phyloP scores from a whole-genome alignment of 345 rosid genomes.

The Syzygium aromaticum region DNA sequence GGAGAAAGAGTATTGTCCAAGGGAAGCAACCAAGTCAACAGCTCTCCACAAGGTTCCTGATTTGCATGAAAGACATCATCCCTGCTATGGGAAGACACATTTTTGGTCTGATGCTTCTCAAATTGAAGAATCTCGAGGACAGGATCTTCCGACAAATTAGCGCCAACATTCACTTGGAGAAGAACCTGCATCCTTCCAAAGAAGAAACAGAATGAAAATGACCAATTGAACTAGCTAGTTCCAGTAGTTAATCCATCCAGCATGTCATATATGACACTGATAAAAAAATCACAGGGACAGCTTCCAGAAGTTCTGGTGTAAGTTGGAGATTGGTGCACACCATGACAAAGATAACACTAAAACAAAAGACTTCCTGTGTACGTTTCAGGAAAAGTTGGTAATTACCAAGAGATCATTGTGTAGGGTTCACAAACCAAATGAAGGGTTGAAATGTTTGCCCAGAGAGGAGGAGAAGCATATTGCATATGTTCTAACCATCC shows the following conservation, averaged over 20 bases:
- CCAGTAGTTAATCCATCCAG: not conserved
- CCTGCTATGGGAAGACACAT: constrained; percentile 18
- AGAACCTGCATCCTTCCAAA: constrained; percentile 98
- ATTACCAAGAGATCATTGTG: not conserved
- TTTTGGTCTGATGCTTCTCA: constrained; percentile 60
- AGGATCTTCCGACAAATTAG: constrained; percentile 65
- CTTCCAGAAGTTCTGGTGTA: not conserved
- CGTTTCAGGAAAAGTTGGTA: not conserved
- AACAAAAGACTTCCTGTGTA: not conserved
- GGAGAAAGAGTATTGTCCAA: constrained; percentile 63
- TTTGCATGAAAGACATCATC: constrained; percentile 22
- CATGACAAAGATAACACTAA: not conserved
- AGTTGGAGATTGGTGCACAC: not conserved
- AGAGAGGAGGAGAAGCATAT: not conserved
- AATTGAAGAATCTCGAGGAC: constrained; percentile 94
- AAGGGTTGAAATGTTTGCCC: not conserved
- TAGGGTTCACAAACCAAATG: not conserved
- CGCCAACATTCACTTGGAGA: constrained; percentile 78
- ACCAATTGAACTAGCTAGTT: not conserved
- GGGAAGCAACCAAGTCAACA: constrained; percentile 93
- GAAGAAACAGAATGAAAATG: constrained; percentile 52
- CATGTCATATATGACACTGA: not conserved
- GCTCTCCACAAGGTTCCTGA: constrained; percentile 64
- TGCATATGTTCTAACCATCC: not conserved
- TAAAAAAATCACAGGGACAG: not conserved